A percentile compares a stretch with the other conserved stretches of the same genome.
phyloP scores from a whole-genome alignment of 1,139 yeast species.

The Debaryomyces sp. region DNA sequence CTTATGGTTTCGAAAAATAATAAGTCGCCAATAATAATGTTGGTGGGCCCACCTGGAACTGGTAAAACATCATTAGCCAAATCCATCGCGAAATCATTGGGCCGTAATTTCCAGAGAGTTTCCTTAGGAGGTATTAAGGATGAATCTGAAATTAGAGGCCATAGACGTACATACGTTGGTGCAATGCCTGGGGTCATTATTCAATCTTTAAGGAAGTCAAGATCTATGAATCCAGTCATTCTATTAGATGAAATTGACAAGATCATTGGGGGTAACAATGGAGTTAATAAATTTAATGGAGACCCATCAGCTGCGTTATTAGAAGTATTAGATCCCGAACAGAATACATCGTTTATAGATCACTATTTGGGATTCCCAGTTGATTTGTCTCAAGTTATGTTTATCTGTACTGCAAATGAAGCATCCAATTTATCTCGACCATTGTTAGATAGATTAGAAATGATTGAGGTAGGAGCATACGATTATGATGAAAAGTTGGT shows the following conservation, averaged over 20 bases:
- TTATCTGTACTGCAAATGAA: slow-evolving; percentile 91
- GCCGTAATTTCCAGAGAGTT: slow-evolving; percentile 78
- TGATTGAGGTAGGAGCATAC: slow-evolving; percentile 79
- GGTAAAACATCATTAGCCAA: slow-evolving; percentile 91
- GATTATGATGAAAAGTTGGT: slow-evolving; percentile 76
- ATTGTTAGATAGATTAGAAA: slow-evolving; percentile 83
- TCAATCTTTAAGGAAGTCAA: slow-evolving; percentile 76
- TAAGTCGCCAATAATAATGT: slow-evolving; percentile 73
- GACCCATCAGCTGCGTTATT: slow-evolving; percentile 91
- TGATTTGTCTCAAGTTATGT: slow-evolving; percentile 80
- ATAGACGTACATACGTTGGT: slow-evolving; percentile 89
- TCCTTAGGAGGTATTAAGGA: slow-evolving; percentile 90
- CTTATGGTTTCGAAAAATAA: slow-evolving; percentile 37
- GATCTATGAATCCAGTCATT: slow-evolving; percentile 87
- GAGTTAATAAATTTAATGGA: slow-evolving; percentile 62
- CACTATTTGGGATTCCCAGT: slow-evolving; percentile 88
- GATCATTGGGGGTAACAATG: slow-evolving; percentile 61
- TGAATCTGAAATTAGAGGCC: slow-evolving; percentile 91
- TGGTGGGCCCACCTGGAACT: slow-evolving; percentile 96
- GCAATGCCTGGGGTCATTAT: slow-evolving; percentile 89
- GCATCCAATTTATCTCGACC: slow-evolving; percentile 77
- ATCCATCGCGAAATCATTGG: slow-evolving; percentile 80
- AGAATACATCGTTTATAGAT: slow-evolving; percentile 75
- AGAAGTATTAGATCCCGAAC: slow-evolving; percentile 92
- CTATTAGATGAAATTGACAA: slow-evolving; percentile 89